Conservation (phyloP, 2,329 filamentous ascomycete species). For the Aspergillus ustus region DNA sequence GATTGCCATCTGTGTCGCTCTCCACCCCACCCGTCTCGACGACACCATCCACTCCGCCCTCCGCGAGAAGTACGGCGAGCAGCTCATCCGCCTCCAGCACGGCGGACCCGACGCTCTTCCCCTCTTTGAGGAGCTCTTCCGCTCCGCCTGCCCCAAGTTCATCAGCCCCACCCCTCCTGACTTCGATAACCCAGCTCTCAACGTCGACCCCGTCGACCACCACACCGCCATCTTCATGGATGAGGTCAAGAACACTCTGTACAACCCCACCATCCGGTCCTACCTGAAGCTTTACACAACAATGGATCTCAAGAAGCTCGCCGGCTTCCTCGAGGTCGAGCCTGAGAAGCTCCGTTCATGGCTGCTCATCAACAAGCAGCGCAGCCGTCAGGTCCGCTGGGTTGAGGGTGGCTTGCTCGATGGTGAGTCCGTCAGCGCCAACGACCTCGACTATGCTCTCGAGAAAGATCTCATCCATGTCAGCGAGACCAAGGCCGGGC, state of each 20-base stretch:
- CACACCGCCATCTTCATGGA: constrained; percentile 99
- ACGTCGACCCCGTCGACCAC: constrained; percentile 96
- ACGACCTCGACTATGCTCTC: constrained; percentile 95
- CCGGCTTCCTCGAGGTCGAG: constrained; percentile 94
- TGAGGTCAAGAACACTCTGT: constrained; percentile 99
- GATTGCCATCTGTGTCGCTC: constrained; percentile 97
- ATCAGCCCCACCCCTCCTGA: constrained; percentile 96
- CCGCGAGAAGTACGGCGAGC: constrained; percentile 98
- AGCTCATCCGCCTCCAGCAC: constrained; percentile 94
- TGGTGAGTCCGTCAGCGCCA: constrained; percentile 89
- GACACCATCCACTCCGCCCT: constrained; percentile 99
- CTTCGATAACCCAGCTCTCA: constrained; percentile 95
- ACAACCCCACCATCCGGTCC: constrained; percentile 94
- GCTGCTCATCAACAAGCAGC: constrained; percentile 97
- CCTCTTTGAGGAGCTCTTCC: constrained; percentile 98
- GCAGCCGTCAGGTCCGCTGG: constrained; percentile 95
- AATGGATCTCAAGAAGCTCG: constrained; percentile 98
- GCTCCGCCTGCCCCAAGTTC: constrained; percentile 97
- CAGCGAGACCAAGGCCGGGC: constrained; percentile 96
- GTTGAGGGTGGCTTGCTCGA: constrained; percentile 87
- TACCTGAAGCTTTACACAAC: constrained; percentile 99
- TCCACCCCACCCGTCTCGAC: constrained; percentile 94
- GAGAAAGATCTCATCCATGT: constrained; percentile 98
- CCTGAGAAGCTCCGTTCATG: constrained; percentile 94
- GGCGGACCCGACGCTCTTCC: constrained; percentile 94